A percentile compares a stretch with the other conserved stretches of the same genome.
phyloP scores from a whole-genome alignment of 768 basidiomycete species.

The Scleroderma citrinum region DNA sequence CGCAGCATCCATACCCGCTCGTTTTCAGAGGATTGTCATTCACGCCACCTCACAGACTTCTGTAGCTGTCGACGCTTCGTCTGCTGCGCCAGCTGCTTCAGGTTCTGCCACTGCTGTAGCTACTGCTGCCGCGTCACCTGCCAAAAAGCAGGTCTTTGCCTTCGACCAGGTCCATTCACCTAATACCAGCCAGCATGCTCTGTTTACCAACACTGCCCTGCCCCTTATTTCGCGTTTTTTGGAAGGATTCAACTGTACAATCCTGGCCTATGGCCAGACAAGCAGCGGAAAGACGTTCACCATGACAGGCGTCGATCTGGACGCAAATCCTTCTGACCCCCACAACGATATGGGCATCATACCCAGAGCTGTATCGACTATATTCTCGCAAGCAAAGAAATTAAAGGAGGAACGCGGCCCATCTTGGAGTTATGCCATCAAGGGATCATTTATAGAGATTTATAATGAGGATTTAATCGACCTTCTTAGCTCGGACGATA shows the following conservation, averaged over 20 bases:
- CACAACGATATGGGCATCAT: conserved; percentile 91
- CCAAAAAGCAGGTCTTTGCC: conserved; percentile 80
- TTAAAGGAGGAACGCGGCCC: conserved; percentile 69
- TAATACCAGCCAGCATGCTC: conserved; percentile 75
- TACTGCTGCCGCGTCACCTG: conserved; percentile 40
- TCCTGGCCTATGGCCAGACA: conserved; percentile 30
- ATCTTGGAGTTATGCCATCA: conserved; percentile 73
- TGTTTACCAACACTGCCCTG: conserved; percentile 80
- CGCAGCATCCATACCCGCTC: conserved; percentile 78
- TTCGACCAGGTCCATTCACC: conserved; percentile 94
- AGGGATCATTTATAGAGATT: conserved; percentile 93
- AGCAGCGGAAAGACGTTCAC: conserved; percentile 54
- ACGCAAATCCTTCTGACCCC: conserved; percentile 77
- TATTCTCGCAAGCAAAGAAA: conserved; percentile 75
- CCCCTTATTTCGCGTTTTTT: conserved; percentile 83
- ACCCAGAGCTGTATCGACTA: conserved; percentile 84
- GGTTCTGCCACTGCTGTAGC: conserved; percentile 46
- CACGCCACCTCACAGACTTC: conserved; percentile 66
- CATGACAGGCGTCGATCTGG: conserved; percentile 94
- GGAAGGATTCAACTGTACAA: conserved; percentile 94
- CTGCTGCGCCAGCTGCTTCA: conserved; percentile 43
- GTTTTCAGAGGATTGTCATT: conserved; percentile 89
- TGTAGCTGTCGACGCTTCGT: conserved; percentile 77
- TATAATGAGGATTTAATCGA: conserved; percentile 99
- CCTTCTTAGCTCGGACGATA: conserved; percentile 73